Evolutionary conservation across 2,329 filamentous ascomycete species (phyloP), one percentile per base, ranked within the genome.

Genomic region (Colletotrichum limetticola): DNA sequence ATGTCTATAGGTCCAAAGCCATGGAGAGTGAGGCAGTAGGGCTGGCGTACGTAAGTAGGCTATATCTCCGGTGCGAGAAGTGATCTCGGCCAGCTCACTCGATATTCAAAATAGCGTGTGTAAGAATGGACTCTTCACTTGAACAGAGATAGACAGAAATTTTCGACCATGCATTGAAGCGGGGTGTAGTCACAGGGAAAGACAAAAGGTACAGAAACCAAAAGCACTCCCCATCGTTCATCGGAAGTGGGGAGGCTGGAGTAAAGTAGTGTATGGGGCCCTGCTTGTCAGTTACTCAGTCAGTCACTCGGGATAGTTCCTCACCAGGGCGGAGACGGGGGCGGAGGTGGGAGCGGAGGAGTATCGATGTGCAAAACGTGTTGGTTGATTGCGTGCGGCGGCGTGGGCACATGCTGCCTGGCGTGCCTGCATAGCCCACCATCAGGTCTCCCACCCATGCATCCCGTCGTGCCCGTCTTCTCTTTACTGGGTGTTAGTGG

Each of bases 221-320:
- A 24, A 52, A 16, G 24, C 30, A 22, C 11, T 57, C 24, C 19
- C 56, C 55, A 32, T 60, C 26, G 66, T 60, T 60, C 46, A 32
- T 57, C 49, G 14, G 60, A 53, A 52, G 60, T 66, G 66, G 66
- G 70, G 55, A 72, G 70, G 46, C 60, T 61, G 66, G 59, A 49
- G 55, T 72, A 60, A 35, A 57, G 37, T 42, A 42, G 37, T 62
- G 32, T 42, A 37, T 7, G 59, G 30, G 35, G 68, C 19, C 59
- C 52, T 37, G 24, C 16, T 19, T 42, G 37, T 42, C 37, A 42
- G 37, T 62, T 26, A 8, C 8, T 42, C 67, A 32, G 60, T 58
- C 53, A 65, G 19, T 67, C 57, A 46, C 24, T 62, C 30, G 58
- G 49, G 58, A 32, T 30, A 58, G 24, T 49, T 49, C 42, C 42